Base-by-base conservation (phyloP, 2,329 filamentous ascomycete species). In the Alternaria metachromatica region DNA sequence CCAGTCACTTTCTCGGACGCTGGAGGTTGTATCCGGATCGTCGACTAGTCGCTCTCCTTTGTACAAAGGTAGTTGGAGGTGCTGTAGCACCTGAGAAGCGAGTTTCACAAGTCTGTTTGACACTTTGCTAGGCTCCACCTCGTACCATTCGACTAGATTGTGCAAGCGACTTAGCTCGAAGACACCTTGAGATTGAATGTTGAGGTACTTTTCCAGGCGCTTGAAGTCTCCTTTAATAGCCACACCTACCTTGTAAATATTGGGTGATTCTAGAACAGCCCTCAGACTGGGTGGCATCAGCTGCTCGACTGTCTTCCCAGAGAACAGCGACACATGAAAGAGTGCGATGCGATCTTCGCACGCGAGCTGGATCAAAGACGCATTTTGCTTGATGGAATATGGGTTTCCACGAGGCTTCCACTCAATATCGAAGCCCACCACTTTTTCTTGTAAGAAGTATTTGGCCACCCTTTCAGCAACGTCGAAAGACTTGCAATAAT, bases 381-480 rank as follows among this genome's bases (percentile, higher is more conserved):
- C 88, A 67, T 94, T 93, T 77, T 97, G 93, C 1, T 92, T 90
- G 12, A 93, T 93, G 10, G 92, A 72, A 2, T 45, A 45, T 18
- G 64, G 55, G 5, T 49, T 55, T 13, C 69, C 67, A 13, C 57
- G 67, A 21, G 72, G 71, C 67, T 90, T 90, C 94, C 94, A 97
- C 81, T 97, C 94, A 51, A 97, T 85, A 72, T 97, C 94, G 66
- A 97, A 93, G 0, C 94, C 94, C n/a, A 97, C 77, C 4, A 96
- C 81, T 53, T 87, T 85, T 72, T 95, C 88, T 18, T 86, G 71
- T 49, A 89, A 70, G 71, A 97, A 97, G 63, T 91, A 85, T 62
- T 87, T 80, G n/a, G 87, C 82, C 8, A 92, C 87, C 7, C 84
- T 81, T 76, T 97, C 93, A 49, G 91, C 89, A 4, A 87, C 88